A percentile compares a stretch with the other conserved stretches of the same genome.
These are phyloP conservation scores for Tylopilus plumbeoviolaceoides DNA, from an alignment of 768 basidiomycete genomes.

Conservation along the genomic window DNA sequence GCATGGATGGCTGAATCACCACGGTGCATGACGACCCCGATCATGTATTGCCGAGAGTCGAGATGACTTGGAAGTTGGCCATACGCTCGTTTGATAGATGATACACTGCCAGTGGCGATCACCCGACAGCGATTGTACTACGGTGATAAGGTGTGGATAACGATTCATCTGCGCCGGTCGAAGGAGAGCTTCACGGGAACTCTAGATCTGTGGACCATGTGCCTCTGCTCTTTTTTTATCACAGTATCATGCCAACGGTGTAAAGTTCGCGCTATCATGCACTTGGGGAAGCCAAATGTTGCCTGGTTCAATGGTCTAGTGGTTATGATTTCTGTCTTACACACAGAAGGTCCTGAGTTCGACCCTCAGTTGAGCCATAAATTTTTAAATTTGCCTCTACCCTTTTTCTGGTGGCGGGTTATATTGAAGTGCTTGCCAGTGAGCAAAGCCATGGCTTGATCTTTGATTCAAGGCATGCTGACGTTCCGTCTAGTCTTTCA, in stretches of 20 bases:
- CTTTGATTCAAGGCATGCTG: neutral
- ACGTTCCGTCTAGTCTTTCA: neutral
- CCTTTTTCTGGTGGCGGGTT: neutral
- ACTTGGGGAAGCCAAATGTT: rapidly evolving
- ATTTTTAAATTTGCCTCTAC: conserved; percentile 17
- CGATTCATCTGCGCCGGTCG: neutral
- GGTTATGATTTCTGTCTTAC: conserved; percentile 57
- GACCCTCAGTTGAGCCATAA: conserved; percentile 44
- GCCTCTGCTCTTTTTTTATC: neutral
- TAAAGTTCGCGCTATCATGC: neutral
- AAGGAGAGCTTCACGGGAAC: neutral
- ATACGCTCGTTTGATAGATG: neutral
- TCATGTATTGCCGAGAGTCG: neutral
- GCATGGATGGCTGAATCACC: neutral
- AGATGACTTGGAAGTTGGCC: neutral
- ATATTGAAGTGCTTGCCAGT: neutral
- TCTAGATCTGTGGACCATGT: too few species aligned
- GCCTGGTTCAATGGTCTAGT: conserved; percentile 53
- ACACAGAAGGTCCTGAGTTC: conserved; percentile 39
- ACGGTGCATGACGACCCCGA: conserved; percentile 14
- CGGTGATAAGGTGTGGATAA: neutral
- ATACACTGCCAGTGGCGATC: neutral
- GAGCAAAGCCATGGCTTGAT: neutral
- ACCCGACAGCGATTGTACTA: neutral
- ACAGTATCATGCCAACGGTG: neutral